A percentile compares a stretch with the other conserved stretches of the same genome.
Evolutionary conservation across 176 grass and related monocot species (phyloP).

Genomic region (Carex kokanica): DNA sequence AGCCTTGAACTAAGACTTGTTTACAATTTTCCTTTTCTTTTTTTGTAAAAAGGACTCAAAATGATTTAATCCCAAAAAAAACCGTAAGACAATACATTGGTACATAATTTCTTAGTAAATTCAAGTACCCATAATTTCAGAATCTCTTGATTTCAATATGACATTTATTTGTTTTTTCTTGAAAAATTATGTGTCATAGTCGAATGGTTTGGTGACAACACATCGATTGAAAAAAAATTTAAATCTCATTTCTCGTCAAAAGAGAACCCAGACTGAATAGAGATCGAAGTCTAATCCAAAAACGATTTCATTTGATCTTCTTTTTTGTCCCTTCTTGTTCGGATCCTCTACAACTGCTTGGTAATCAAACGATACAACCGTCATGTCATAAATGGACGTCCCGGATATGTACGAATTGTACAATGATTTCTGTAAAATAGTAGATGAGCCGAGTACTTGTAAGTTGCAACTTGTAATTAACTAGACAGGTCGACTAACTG

Average conservation of each 20-base stretch:
- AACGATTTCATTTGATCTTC: neutral
- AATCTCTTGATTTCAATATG: too few relatives aligned
- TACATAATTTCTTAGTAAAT: too few relatives aligned
- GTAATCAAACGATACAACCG: neutral
- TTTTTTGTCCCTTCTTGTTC: neutral
- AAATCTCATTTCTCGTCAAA: neutral
- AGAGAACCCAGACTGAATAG: neutral
- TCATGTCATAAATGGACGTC: neutral
- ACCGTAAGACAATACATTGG: too few relatives aligned
- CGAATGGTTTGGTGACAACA: neutral
- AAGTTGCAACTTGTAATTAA: neutral
- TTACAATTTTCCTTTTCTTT: too few relatives aligned
- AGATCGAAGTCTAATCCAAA: neutral
- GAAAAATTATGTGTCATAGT: neutral
- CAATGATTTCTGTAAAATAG: neutral
- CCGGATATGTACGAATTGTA: neutral
- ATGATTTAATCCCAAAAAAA: too few relatives aligned
- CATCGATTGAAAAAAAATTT: neutral
- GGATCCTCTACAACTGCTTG: neutral
- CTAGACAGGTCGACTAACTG: neutral
- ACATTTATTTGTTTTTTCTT: too few relatives aligned
- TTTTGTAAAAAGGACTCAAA: too few relatives aligned
- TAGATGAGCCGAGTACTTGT: neutral
- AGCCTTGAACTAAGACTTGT: too few relatives aligned
- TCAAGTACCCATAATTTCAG: too few relatives aligned